Conservation (phyloP, 2,329 filamentous ascomycete genomes). For the Massarina eburnea region DNA sequence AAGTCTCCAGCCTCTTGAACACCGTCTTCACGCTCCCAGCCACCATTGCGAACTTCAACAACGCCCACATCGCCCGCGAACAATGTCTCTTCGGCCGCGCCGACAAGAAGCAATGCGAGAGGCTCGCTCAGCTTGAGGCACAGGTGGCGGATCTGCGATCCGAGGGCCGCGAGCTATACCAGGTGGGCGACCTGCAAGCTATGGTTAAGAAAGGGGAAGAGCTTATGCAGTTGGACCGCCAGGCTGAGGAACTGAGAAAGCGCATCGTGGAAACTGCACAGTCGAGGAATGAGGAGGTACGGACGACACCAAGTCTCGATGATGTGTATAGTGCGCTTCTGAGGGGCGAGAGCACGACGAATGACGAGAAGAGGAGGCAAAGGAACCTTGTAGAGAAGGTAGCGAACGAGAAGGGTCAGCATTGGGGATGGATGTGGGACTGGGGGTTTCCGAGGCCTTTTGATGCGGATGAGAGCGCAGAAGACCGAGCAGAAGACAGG, state of each 20-base stretch:
- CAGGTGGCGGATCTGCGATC: conserved; percentile 21
- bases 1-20: conserved; percentile 57
- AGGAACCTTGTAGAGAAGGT: conserved; percentile 28
- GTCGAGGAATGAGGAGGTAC: conserved; percentile 1
- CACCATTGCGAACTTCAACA: conserved; percentile 34
- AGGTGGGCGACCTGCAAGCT: conserved; percentile 27
- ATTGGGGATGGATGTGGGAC: conserved; percentile 39
- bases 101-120: conserved; percentile 27
- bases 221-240: conserved; percentile 25
- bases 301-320: neutral
- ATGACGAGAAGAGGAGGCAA: conserved; percentile 7
- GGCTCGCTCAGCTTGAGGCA: conserved; percentile 25
- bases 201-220: conserved; percentile 37
- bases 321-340: neutral
- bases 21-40: conserved; percentile 49
- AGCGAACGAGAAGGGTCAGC: conserved; percentile 33
- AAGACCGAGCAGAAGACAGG: neutral
- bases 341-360: neutral
- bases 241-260: conserved; percentile 28
- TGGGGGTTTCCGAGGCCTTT: conserved; percentile 36
- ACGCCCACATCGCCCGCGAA: conserved; percentile 31
- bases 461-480: conserved; percentile 14
- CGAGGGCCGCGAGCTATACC: conserved; percentile 29
- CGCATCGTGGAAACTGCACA: conserved; percentile 20
- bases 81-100: conserved; percentile 37